A percentile compares a stretch with the other conserved stretches of the same genome.
phyloP scores from a whole-genome alignment of 2,329 filamentous ascomycete species.

The Ophiocordyceps camponoti-leonardi region DNA sequence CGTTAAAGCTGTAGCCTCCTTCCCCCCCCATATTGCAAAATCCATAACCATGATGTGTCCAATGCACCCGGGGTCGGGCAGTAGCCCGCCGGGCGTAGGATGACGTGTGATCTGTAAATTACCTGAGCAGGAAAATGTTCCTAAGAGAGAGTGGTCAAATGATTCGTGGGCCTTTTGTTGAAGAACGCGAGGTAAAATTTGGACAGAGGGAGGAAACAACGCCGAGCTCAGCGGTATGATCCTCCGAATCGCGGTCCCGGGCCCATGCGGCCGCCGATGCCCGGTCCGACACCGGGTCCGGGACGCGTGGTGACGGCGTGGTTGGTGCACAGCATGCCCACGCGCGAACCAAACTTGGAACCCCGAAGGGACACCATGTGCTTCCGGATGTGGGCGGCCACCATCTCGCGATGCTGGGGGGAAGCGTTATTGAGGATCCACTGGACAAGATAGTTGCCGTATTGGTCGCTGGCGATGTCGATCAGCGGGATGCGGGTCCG shows the following conservation, averaged over 20 bases:
- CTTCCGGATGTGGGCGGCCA: slow-evolving; percentile 88
- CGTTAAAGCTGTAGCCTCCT: slow-evolving; percentile 11
- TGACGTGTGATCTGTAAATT: slow-evolving; percentile 38
- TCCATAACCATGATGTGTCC: slow-evolving; percentile 45
- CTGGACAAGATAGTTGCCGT: slow-evolving; percentile 95
- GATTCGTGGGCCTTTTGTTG: slow-evolving; percentile 20
- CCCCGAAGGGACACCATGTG: slow-evolving; percentile 98
- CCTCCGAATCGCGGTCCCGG: slow-evolving; percentile 40
- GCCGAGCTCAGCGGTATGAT: slow-evolving; percentile 31
- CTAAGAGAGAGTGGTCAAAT: slow-evolving; percentile 28
- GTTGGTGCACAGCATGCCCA: slow-evolving; percentile 98
- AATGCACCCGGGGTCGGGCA: slow-evolving; percentile 31
- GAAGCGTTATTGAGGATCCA: slow-evolving; percentile 86
- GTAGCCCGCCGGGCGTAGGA: slow-evolving; percentile 36
- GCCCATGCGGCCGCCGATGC: slow-evolving; percentile 39
- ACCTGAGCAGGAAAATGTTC: slow-evolving; percentile 32
- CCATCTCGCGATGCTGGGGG: slow-evolving; percentile 78
- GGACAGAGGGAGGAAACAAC: not conserved
- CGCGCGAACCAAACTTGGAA: slow-evolving; percentile 94
- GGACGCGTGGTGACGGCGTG: slow-evolving; percentile 78
- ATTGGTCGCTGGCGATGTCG: slow-evolving; percentile 96
- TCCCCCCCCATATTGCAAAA: slow-evolving; percentile 33
- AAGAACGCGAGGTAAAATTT: not conserved
- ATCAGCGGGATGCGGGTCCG: slow-evolving; percentile 93
- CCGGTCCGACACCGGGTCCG: slow-evolving; percentile 60